These are phyloP conservation scores for Kockiozyma suomiensis DNA, from an alignment of 805 yeast species.

Conservation along the genomic window DNA sequence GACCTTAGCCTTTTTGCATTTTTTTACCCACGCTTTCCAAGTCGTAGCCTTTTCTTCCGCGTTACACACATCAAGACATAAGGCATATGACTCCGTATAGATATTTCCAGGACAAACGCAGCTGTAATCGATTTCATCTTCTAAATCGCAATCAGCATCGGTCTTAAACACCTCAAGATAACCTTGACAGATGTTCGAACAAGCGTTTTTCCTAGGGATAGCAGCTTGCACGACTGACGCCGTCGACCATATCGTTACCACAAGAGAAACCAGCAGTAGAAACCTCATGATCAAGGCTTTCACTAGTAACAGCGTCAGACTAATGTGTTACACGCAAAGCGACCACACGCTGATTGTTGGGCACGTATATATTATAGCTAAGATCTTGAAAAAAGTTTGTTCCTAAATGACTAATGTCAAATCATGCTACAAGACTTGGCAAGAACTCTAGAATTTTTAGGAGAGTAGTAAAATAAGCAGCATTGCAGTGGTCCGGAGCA, in stretches of 20 bases:
- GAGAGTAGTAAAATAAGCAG: no score
- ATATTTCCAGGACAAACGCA: constrained; percentile 18
- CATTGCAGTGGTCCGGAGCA: no score
- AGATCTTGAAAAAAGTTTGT: no score
- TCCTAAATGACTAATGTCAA: no score
- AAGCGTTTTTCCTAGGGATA: background rate
- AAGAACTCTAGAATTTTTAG: no score
- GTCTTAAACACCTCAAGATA: constrained; percentile 4
- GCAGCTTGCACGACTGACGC: background rate
- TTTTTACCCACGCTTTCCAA: constrained; percentile 9
- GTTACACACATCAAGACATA: constrained; percentile 17
- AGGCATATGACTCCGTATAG: constrained; percentile 22
- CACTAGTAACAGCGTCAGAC: no score
- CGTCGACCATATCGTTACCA: background rate
- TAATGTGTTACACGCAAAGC: no score
- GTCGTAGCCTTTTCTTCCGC: constrained; percentile 1
- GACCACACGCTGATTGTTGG: no score
- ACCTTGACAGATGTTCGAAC: background rate
- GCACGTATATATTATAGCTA: no score
- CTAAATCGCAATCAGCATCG: constrained; percentile 4
- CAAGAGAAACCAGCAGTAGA: no score
- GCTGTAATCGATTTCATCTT: constrained; percentile 4
- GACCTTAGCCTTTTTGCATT: constrained; percentile 13
- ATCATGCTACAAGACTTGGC: no score
- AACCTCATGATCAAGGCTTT: no score